Evolutionary conservation across 176 grass and related monocot species (phyloP), one percentile per base, ranked within the genome.

Genomic region (Oropetium thomaeum): DNA sequence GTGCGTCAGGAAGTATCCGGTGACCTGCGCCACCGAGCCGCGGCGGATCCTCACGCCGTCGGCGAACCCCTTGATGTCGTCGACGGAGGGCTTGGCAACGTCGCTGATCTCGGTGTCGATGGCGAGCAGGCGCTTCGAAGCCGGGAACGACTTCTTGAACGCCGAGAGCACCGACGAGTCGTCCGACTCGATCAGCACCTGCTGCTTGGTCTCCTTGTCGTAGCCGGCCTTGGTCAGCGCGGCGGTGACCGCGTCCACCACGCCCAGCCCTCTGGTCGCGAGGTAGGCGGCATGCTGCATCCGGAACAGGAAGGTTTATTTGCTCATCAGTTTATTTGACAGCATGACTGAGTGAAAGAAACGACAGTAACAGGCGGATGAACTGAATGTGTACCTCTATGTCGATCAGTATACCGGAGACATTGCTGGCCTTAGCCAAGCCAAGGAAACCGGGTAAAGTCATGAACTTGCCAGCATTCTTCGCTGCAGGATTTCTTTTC

Each of bases 401-500:
- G 67, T 83, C 79, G 55, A 99, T 85, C 72, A 96, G 74, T 58
- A 99, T 64, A 19, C 96, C 92, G 27, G 87, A 87, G 70, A 92
- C 72, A 25, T 77, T 88, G 79, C 59, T 96, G 61, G 41, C 79
- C 73, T 96, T 96, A 15, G 96, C 85, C 9, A 96, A 78, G 64
- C 76, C 69, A 20, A 99, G 76, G 58, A 99, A 96, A 26, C 82
- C 76, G n/a, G 71, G 45, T 64, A 96, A 69, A 43, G 89, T 92
- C 70, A 88, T 57, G 15, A 96, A 74, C 62, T 90, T 96, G 62
- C 96, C 96, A 5, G 71, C 64, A 58, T 98, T 92, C 78, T 95
- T 99, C 9, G 69, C 84, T 12, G 70, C 82, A 41, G 92, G 96
- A 67, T 99, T 99, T 82, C 96, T 92, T 74, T 75, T 68, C 82